Conservation (phyloP, 2,329 filamentous ascomycete species). For the Fusarium sterilihyphosum region DNA sequence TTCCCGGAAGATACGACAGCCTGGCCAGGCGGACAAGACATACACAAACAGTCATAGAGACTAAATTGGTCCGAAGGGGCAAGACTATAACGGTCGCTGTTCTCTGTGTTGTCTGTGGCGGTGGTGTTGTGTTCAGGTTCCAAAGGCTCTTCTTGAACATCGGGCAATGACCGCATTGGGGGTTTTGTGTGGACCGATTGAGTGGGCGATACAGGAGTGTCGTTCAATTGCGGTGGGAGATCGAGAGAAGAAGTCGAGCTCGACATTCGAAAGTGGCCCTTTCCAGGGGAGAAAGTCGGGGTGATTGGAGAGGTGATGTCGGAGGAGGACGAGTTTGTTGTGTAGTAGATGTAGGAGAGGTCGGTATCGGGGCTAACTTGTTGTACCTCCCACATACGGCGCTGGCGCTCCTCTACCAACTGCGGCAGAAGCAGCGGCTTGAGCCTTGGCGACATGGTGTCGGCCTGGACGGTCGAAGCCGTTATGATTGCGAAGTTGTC, state of each 20-base stretch:
- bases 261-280: constrained; percentile 71
- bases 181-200: constrained; percentile 56
- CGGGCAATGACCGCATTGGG: constrained; percentile 75
- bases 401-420: constrained; percentile 62
- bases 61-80: constrained; percentile 51
- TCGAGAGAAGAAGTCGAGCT: constrained; percentile 85
- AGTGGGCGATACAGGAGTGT: constrained; percentile 64
- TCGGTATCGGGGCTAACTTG: constrained; percentile 49
- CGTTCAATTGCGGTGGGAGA: constrained; percentile 61
- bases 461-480: constrained; percentile 39
- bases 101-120: neutral
- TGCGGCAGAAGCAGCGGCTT: constrained; percentile 65
- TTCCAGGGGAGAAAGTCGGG: constrained; percentile 71
- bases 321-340: constrained; percentile 67
- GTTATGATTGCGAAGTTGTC: constrained; percentile 25
- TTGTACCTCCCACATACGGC: constrained; percentile 52
- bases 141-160: constrained; percentile 84
- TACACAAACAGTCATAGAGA: constrained; percentile 79
- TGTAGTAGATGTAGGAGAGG: constrained; percentile 54
- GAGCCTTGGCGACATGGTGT: constrained; percentile 59
- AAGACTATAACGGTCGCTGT: constrained; percentile 61
- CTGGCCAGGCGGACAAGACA: constrained; percentile 50
- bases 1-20: neutral
- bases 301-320: constrained; percentile 76
- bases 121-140: constrained; percentile 67